Evolutionary conservation across 108 stramenopile species (phyloP).

Genomic region (Nitzschia sp.): DNA sequence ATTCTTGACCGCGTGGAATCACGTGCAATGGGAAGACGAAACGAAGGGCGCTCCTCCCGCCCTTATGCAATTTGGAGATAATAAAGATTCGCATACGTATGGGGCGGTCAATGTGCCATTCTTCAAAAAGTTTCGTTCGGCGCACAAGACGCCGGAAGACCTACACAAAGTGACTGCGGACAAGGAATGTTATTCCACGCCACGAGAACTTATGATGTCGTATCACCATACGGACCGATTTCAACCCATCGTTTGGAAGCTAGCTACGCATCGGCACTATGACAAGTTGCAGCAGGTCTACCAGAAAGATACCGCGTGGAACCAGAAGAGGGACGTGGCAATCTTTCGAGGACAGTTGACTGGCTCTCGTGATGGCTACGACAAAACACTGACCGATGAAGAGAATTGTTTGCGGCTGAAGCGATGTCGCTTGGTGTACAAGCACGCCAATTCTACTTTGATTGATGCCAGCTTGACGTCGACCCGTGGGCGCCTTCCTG

Average conservation of each 20-base stretch:
- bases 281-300: slow-evolving; percentile 40
- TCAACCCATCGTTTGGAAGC: slow-evolving; percentile 66
- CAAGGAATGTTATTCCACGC: slow-evolving; percentile 21
- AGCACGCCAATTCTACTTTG: slow-evolving; percentile 54
- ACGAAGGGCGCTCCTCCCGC: slow-evolving; percentile 20
- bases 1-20: slow-evolving; percentile 35
- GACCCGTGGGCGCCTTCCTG: slow-evolving; percentile 48
- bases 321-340: slow-evolving; percentile 64
- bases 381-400: slow-evolving; percentile 34
- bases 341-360: slow-evolving; percentile 78
- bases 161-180: slow-evolving; percentile 36
- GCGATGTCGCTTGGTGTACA: slow-evolving; percentile 67
- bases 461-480: slow-evolving; percentile 70
- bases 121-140: slow-evolving; percentile 62
- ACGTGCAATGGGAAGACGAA: slow-evolving; percentile 29
- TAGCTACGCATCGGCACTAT: slow-evolving; percentile 53
- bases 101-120: slow-evolving; percentile 43
- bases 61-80: slow-evolving; percentile 59
- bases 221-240: slow-evolving; percentile 29
- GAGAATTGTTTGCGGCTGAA: slow-evolving; percentile 54
- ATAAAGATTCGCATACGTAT: slow-evolving; percentile 43
- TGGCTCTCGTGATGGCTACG: slow-evolving; percentile 52
- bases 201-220: slow-evolving; percentile 17
- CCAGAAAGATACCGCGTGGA: slow-evolving; percentile 69
- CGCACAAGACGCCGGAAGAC: slow-evolving; percentile 3